phyloP scores from a whole-genome alignment of 345 rosid genomes.

The Eucalyptus tenuipes region DNA sequence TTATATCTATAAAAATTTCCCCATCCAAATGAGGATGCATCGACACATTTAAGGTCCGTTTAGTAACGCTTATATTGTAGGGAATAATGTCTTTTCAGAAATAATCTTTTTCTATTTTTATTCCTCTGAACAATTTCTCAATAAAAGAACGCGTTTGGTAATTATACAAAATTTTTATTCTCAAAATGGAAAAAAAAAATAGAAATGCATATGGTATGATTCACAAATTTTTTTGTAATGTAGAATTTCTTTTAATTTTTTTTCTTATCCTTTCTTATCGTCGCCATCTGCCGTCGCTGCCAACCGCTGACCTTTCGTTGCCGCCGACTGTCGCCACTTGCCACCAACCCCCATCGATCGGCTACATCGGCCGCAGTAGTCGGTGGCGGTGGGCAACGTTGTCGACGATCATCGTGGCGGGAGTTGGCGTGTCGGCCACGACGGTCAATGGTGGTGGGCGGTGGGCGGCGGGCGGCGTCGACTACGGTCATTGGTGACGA shows the following conservation, averaged over 20 bases:
- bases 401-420: accelerated
- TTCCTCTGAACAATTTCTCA: too few relatives aligned
- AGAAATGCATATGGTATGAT: accelerated
- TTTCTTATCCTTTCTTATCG: accelerated
- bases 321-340: accelerated
- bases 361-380: accelerated
- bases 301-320: accelerated
- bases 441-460: accelerated
- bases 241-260: too few relatives aligned
- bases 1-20: not conserved
- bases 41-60: accelerated
- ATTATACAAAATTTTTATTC: accelerated
- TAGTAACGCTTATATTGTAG: accelerated
- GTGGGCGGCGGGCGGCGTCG: accelerated
- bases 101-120: too few relatives aligned
- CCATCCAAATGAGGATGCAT: accelerated
- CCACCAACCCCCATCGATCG: accelerated
- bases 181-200: too few relatives aligned
- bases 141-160: accelerated
- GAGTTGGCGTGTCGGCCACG: accelerated
- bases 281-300: accelerated
- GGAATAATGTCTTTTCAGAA: too few relatives aligned
- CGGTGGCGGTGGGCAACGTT: accelerated
- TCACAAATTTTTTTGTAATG: accelerated
- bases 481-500: accelerated